Evolutionary conservation across 2,329 filamentous ascomycete genomes (phyloP), one percentile per base, ranked within the genome.

Genomic region (Cordyceps tenuipes): DNA sequence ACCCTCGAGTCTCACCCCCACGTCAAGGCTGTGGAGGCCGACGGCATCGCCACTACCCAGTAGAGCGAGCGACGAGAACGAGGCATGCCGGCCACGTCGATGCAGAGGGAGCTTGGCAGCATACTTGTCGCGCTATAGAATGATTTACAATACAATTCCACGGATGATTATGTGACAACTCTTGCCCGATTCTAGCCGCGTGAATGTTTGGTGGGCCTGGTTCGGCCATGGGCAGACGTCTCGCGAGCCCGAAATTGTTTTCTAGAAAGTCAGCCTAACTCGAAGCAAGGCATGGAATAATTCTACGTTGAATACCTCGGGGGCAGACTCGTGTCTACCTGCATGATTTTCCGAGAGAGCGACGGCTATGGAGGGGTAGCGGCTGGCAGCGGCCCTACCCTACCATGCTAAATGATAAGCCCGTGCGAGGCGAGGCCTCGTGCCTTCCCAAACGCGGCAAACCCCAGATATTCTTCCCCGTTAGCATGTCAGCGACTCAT

Each of bases 21-120:
- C 69, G 79, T 97, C 72, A 81, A 91, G 68, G 68, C 68, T 49
- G 88, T 96, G 61, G 93, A 97, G 81, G 68, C 74, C 62, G 91
- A 97, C 73, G 74, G 79, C 52, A 79, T 83, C 67, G 83, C 95
- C 63, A 85, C 66, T 68, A 94, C 83, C 8, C 87, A 93, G 80
- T 93, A 85, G 72, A 72, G 50, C 36, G 34, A 62, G 41, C n/a
- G 29, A 50, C 13, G 9, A 49, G 1, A 23, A 39, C 52, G 21
- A 50, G 17, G 49, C 31, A 59, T 5, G 13, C 17, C 21, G n/a
- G 19, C 34, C 10, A 50, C 12, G 48, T 46, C 23, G n/a, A 46
- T 48, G 56, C 34, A 48, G 17, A 6, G 4, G 26, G 55, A 43
- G 46, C 46, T 43, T 47, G 17, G 31, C 13, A 57, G 55, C 46